phyloP scores from a whole-genome alignment of 2,329 filamentous ascomycete species.

The Exophiala dermatitidis region DNA sequence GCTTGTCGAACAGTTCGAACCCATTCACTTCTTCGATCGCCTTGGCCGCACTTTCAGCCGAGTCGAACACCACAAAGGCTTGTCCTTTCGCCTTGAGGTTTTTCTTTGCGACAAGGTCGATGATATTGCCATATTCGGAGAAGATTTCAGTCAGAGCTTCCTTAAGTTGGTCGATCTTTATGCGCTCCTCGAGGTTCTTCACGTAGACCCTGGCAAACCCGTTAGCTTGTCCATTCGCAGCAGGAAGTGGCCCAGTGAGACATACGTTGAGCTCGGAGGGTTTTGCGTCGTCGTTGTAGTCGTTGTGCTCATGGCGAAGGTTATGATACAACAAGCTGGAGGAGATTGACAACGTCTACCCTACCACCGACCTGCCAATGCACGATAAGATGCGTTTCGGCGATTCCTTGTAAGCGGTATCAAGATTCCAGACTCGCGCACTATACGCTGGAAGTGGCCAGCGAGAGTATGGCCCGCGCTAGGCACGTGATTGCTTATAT shows the following conservation, averaged over 20 bases:
- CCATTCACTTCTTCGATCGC: constrained; percentile 87
- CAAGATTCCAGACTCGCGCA: too few species aligned
- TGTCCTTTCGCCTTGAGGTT: constrained; percentile 91
- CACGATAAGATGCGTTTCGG: too few species aligned
- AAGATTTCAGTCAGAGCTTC: constrained; percentile 71
- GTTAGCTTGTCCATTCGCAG: neutral
- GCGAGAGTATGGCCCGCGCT: too few species aligned
- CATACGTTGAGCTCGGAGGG: constrained; percentile 25
- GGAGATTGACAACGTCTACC: neutral
- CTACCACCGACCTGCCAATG: neutral
- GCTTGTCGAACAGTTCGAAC: constrained; percentile 87
- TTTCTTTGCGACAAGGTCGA: constrained; percentile 80
- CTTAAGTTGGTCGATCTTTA: constrained; percentile 72
- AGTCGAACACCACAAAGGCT: constrained; percentile 88
- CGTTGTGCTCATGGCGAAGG: constrained; percentile 8
- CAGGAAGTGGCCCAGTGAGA: neutral
- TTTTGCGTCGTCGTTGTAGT: constrained; percentile 18
- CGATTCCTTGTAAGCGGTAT: too few species aligned
- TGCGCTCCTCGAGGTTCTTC: constrained; percentile 85
- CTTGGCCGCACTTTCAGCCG: constrained; percentile 65
- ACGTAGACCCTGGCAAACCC: constrained; percentile 31
- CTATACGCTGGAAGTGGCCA: too few species aligned
- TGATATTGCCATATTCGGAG: constrained; percentile 75
- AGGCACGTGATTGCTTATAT: too few species aligned
- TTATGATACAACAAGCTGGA: neutral